A percentile compares a stretch with the other conserved stretches of the same genome.
Conservation (phyloP, 2,329 filamentous ascomycete genomes). For the Chaetomium globosum region DNA sequence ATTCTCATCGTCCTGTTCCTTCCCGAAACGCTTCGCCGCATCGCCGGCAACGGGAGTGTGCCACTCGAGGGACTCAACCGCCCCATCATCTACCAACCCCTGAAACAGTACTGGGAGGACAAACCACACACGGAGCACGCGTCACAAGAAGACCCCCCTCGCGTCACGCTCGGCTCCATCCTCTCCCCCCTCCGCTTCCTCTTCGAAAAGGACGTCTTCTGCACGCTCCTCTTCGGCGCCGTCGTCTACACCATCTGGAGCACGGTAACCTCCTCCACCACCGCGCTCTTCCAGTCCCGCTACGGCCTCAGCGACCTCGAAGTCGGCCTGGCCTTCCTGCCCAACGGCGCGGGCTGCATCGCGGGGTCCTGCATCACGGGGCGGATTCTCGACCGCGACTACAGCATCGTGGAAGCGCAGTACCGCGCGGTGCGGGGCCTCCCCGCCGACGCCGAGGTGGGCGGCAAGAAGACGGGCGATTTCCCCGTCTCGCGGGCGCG, state of each 20-base stretch:
- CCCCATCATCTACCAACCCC: background rate
- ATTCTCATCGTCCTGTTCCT: background rate
- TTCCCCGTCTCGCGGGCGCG: conserved; percentile 2
- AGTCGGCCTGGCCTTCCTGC: conserved; percentile 1
- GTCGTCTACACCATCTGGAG: conserved; percentile 9
- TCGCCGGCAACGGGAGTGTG: conserved; percentile 4
- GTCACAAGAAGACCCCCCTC: background rate
- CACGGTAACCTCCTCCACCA: background rate
- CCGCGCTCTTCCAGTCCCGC: conserved; percentile 7
- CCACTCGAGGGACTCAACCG: conserved; percentile 1
- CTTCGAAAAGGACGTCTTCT: conserved; percentile 6
- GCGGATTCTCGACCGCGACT: background rate
- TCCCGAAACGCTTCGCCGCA: conserved; percentile 2
- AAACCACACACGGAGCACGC: background rate
- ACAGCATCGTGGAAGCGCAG: background rate
- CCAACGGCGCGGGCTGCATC: conserved; percentile 6
- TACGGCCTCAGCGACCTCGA: conserved; percentile 1
- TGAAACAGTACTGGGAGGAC: background rate
- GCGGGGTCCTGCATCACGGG: background rate
- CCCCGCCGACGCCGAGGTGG: background rate
- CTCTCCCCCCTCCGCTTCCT: conserved; percentile 6
- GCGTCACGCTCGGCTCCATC: background rate
- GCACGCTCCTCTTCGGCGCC: conserved; percentile 7
- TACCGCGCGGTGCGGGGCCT: background rate
- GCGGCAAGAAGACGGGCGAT: background rate